Percentiles rank a stretch among this genome's conserved stretches.
phyloP scores from a whole-genome alignment of 2,329 filamentous ascomycete genomes.

The Fusarium buharicum region DNA sequence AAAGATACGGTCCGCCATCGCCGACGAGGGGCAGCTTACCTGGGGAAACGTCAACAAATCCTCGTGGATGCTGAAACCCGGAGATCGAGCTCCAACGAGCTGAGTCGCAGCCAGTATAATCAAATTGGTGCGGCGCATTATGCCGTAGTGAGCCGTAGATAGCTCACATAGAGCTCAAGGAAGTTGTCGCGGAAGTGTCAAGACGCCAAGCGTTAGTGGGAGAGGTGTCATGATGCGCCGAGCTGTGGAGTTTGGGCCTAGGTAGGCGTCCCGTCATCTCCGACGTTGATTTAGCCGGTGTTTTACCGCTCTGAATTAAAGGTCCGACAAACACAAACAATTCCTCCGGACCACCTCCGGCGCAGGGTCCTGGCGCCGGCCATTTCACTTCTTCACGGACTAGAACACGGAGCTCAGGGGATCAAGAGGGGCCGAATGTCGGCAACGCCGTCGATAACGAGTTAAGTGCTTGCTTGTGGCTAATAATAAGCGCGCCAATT shows the following conservation, averaged over 20 bases:
- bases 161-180: slow-evolving; percentile 47
- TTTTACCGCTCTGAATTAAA: slow-evolving; percentile 40
- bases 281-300: slow-evolving; percentile 16
- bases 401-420: slow-evolving; percentile 25
- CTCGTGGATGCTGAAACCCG: slow-evolving; percentile 84
- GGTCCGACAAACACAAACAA: slow-evolving; percentile 3
- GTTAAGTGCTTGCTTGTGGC: slow-evolving; percentile 9
- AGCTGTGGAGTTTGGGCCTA: slow-evolving; percentile 38
- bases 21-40: slow-evolving; percentile 59
- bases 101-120: slow-evolving; percentile 57
- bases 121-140: slow-evolving; percentile 63
- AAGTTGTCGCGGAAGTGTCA: slow-evolving; percentile 16
- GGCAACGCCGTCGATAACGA: slow-evolving; percentile 27
- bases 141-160: slow-evolving; percentile 42
- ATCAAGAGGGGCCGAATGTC: slow-evolving; percentile 35
- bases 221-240: slow-evolving; percentile 49
- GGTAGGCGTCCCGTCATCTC: slow-evolving; percentile 22
- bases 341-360: slow-evolving; percentile 8
- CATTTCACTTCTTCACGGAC: slow-evolving; percentile 21
- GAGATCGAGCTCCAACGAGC: slow-evolving; percentile 61
- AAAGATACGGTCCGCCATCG: not conserved
- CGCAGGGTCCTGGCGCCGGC: slow-evolving; percentile 27
- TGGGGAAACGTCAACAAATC: slow-evolving; percentile 89
- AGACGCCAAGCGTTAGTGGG: slow-evolving; percentile 35
- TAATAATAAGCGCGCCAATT: slow-evolving; percentile 30